Evolutionary conservation across 352 stramenopile species (phyloP).

Genomic region (Pythium aphanidermatum): DNA sequence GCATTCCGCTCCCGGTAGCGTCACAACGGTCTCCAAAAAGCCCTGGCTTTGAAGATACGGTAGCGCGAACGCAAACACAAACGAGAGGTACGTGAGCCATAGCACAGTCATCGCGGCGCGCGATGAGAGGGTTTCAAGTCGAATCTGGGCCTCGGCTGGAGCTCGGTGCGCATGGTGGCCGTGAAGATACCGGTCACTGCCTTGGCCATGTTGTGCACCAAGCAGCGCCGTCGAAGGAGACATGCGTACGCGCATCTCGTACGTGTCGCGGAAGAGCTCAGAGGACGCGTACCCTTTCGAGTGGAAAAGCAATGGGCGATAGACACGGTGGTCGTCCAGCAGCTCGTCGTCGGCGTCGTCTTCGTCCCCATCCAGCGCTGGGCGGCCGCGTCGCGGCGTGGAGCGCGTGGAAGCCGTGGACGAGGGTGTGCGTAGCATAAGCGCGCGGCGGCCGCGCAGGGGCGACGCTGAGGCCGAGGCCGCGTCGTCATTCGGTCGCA

Average conservation of each 20-base stretch:
- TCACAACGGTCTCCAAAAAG: constrained; percentile 61
- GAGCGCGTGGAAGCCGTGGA: constrained; percentile 13
- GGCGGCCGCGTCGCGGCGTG: constrained; percentile 14
- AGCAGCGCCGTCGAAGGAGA: constrained; percentile 25
- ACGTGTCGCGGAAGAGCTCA: constrained; percentile 71
- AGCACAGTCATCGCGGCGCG: constrained; percentile 64
- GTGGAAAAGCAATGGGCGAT: constrained; percentile 72
- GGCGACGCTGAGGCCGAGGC: constrained; percentile 3
- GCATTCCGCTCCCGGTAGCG: constrained; percentile 52
- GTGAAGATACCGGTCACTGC: background rate
- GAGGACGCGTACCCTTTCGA: constrained; percentile 78
- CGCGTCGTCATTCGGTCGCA: constrained; percentile 6
- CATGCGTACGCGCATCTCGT: constrained; percentile 71
- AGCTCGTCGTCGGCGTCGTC: constrained; percentile 24
- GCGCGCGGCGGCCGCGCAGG: constrained; percentile 5
- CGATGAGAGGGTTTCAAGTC: constrained; percentile 75
- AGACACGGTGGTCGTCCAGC: constrained; percentile 48
- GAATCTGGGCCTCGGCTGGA: constrained; percentile 45
- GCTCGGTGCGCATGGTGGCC: constrained; percentile 5
- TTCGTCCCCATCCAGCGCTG: constrained; percentile 1
- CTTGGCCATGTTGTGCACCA: constrained; percentile 5
- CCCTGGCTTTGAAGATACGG: constrained; percentile 75
- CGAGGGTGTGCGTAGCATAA: background rate
- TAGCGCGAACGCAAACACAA: constrained; percentile 56
- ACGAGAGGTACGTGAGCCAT: constrained; percentile 71